Percentiles rank a stretch among this genome's conserved stretches.
Evolutionary conservation across 805 yeast genomes (phyloP).

Genomic region (Candida manassasensis): DNA sequence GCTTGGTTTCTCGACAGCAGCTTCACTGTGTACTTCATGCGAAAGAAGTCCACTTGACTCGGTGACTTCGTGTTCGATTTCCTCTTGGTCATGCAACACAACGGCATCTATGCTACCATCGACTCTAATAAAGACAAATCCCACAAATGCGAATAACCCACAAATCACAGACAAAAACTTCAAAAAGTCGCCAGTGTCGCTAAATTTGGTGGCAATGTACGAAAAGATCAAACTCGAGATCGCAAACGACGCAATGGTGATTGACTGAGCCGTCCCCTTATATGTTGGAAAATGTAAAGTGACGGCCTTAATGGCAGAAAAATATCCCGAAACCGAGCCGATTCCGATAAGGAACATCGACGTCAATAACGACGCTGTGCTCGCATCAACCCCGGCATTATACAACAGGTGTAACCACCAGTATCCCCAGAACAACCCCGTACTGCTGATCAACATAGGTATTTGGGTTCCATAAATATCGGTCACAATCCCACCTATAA

Average conservation of each 20-base stretch:
- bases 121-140: slow-evolving; percentile 27
- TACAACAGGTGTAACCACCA: slow-evolving; percentile 22
- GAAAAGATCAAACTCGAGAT: slow-evolving; percentile 26
- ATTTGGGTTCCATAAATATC: slow-evolving; percentile 31
- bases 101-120: slow-evolving; percentile 20
- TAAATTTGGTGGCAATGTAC: slow-evolving; percentile 16
- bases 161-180: slow-evolving; percentile 19
- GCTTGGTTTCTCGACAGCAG: not conserved
- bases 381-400: slow-evolving; percentile 15
- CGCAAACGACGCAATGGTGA: slow-evolving; percentile 35
- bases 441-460: slow-evolving; percentile 25
- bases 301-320: slow-evolving; percentile 31
- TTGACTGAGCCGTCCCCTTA: slow-evolving; percentile 33
- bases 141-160: slow-evolving; percentile 21
- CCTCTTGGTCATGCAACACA: slow-evolving; percentile 7
- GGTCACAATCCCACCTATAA: slow-evolving; percentile 28
- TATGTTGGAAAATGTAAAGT: slow-evolving; percentile 26
- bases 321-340: slow-evolving; percentile 31
- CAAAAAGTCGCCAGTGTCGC: slow-evolving; percentile 20
- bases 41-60: slow-evolving; percentile 12
- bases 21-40: not conserved
- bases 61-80: slow-evolving; percentile 6
- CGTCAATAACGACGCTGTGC: slow-evolving; percentile 11
- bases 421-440: slow-evolving; percentile 23
- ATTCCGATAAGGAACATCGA: slow-evolving; percentile 30